Evolutionary conservation across 2,329 filamentous ascomycete genomes (phyloP), one percentile per base, ranked within the genome.

Genomic region (Hypoxylon sp.): DNA sequence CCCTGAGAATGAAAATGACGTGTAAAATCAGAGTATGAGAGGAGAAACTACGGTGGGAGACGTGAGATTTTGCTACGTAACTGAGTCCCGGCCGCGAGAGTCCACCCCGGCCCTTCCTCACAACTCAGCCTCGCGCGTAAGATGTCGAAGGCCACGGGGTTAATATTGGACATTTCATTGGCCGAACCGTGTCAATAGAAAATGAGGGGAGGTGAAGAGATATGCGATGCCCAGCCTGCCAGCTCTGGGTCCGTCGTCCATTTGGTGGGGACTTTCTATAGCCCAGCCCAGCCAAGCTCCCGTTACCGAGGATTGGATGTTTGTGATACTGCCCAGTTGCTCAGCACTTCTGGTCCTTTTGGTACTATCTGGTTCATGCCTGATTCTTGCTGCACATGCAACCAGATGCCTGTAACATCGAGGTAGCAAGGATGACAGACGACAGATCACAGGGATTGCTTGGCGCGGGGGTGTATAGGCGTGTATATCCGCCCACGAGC

Each of bases 71-170:
- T n/a, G n/a, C n/a, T n/a, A n/a, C n/a, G n/a, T n/a, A n/a, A n/a
- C n/a, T n/a, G n/a, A n/a, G n/a, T n/a, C 41, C 53, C 48, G 53
- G 59, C 23, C 24, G 54, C 54, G 54, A 54, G 50, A 55, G 33
- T 23, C 37, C 7, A 50, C 24, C 45, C 41, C 55, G 55, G 53
- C 33, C 41, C 35, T n/a, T 48, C 21, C 26, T 57, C 60, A 46
- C 31, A 35, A 35, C 38, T 51, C 60, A 69, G 65, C 67, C 66
- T 66, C 60, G 66, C 61, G 63, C 60, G 66, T 63, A 51, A 40
- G 59, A 64, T 57, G 62, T 62, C 49, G 37, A 68, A 62, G 66
- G 49, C 61, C 68, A 71, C 69, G 68, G 60, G 69, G 68, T 58
- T 46, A 27, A 59, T 33, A 51, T 48, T 37, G 9, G 38, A 38